Evolutionary conservation across 2,329 filamentous ascomycete species (phyloP).

Genomic region (Epichloe scottii): DNA sequence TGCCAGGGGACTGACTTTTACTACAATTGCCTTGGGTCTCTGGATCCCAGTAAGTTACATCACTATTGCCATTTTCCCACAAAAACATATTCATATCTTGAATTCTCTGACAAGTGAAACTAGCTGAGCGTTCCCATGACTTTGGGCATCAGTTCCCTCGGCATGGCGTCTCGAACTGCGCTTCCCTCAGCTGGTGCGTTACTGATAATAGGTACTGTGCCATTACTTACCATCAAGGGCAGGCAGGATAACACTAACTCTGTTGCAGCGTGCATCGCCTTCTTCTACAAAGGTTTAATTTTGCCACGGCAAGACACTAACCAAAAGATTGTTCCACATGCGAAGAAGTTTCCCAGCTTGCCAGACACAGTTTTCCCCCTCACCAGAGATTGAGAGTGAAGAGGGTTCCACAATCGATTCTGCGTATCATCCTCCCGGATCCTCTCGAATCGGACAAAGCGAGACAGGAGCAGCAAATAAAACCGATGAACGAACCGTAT

Average conservation of each 20-base stretch:
- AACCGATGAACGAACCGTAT: background rate
- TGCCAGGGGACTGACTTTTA: conserved; percentile 28
- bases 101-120: conserved; percentile 3
- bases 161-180: conserved; percentile 33
- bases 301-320: conserved; percentile 3
- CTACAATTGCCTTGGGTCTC: conserved; percentile 32
- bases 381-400: background rate
- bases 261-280: conserved; percentile 4
- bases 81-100: too few relatives aligned
- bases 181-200: conserved; percentile 38
- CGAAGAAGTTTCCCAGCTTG: conserved; percentile 1
- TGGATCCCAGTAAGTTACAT: conserved; percentile 40
- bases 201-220: conserved; percentile 32
- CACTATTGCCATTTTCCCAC: background rate
- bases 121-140: conserved; percentile 40
- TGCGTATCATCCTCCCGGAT: background rate
- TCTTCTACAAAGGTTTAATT: conserved; percentile 17
- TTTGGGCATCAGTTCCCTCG: conserved; percentile 31
- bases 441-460: background rate
- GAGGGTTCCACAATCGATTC: background rate
- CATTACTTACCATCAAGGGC: background rate
- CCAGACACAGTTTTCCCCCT: background rate
- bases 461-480: background rate
- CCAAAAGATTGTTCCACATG: background rate
- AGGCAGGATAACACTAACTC: conserved; percentile 21